Evolutionary conservation across 257 asterid species (phyloP).

Genomic region (Paulownia fortunei): DNA sequence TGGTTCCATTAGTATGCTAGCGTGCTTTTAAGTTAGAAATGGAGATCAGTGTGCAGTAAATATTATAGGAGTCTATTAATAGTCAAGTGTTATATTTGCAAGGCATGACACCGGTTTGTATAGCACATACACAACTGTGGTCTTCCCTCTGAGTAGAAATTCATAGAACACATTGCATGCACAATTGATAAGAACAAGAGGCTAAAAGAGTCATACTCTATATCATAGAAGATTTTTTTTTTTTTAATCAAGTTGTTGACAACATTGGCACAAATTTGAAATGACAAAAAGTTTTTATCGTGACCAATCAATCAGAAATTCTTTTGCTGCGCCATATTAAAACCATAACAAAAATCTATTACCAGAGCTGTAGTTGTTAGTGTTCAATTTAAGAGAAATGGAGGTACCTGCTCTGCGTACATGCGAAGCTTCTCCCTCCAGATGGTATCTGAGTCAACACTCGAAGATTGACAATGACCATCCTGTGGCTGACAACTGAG

Average conservation of each 20-base stretch:
- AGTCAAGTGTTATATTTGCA: not conserved
- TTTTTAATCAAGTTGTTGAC: not conserved
- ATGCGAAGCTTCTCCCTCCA: slow-evolving; percentile 61
- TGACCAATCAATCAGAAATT: not conserved
- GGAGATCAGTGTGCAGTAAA: not conserved
- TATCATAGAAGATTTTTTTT: too few species aligned
- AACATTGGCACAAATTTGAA: too few species aligned
- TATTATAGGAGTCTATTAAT: not conserved
- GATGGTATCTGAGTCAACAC: slow-evolving; percentile 39
- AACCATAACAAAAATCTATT: not conserved
- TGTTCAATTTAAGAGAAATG: not conserved
- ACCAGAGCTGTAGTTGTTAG: too few species aligned
- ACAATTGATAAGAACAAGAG: not conserved
- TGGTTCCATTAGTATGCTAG: not conserved
- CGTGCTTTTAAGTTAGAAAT: not conserved
- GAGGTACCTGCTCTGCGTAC: slow-evolving; percentile 71
- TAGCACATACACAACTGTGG: not conserved
- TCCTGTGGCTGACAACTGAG: slow-evolving; percentile 40
- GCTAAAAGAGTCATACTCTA: not conserved
- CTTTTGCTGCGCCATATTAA: not conserved
- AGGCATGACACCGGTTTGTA: not conserved
- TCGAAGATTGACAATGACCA: slow-evolving; percentile 43
- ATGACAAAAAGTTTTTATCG: too few species aligned
- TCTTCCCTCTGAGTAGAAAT: not conserved
- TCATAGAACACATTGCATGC: not conserved